phyloP scores from a whole-genome alignment of 208 protist genomes.

The Leishmania amazonensis region DNA sequence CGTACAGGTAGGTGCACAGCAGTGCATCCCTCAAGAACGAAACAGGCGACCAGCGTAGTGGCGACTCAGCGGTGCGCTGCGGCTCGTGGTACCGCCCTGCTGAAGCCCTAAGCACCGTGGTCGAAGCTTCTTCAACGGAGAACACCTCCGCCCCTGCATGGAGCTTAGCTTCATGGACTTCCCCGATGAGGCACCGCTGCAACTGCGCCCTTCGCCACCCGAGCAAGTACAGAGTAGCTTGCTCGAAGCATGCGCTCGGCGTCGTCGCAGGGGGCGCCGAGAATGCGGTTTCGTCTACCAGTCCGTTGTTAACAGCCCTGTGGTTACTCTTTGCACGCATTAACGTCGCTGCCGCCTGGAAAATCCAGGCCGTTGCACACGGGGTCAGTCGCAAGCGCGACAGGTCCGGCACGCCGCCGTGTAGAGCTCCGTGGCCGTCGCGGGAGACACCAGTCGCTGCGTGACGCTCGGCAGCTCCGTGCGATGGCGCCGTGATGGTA shows the following conservation, averaged over 20 bases:
- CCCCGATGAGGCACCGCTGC: conserved; percentile 8
- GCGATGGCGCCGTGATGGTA: background rate
- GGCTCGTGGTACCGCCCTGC: background rate
- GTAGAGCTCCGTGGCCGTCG: background rate
- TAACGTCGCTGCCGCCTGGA: conserved; percentile 17
- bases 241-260: conserved; percentile 6
- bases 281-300: background rate
- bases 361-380: conserved; percentile 18
- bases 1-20: conserved; percentile 4
- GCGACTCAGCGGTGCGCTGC: background rate
- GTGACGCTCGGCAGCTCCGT: background rate
- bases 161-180: background rate
- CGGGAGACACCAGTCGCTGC: background rate
- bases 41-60: conserved; percentile 33
- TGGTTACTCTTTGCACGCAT: background rate
- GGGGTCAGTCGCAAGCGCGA: conserved; percentile 17
- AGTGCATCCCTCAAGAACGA: conserved; percentile 31
- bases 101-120: no score
- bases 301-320: background rate
- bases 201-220: conserved; percentile 21
- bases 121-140: background rate
- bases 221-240: conserved; percentile 17
- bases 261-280: background rate
- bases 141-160: background rate
- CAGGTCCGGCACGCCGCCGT: background rate